These are phyloP conservation scores for Fermentozyma sake DNA, from an alignment of 1,139 yeast species.

Conservation along the genomic window DNA sequence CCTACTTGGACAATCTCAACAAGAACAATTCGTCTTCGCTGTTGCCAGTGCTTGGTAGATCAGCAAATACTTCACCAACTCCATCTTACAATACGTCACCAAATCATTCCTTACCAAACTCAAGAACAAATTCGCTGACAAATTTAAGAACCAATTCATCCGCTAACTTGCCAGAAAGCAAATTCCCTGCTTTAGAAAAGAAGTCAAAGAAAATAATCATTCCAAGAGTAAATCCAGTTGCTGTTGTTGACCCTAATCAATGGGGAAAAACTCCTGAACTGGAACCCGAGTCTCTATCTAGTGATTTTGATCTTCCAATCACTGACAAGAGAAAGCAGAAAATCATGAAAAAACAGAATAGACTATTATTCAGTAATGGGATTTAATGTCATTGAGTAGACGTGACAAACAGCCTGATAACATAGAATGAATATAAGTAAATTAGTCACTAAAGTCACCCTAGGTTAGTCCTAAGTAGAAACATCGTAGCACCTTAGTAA, in stretches of 20 bases:
- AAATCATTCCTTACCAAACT: too few relatives aligned
- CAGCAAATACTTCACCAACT: conserved; percentile 2
- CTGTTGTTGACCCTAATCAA: conserved; percentile 18
- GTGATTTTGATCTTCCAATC: conserved; percentile 16
- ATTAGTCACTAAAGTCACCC: too few relatives aligned
- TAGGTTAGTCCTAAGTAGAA: too few relatives aligned
- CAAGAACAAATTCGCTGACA: too few relatives aligned
- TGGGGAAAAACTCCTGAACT: conserved; percentile 19
- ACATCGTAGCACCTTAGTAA: too few relatives aligned
- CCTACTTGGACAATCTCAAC: conserved; percentile 22
- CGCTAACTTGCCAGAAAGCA: conserved; percentile 10
- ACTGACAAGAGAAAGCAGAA: conserved; percentile 27
- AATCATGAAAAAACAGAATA: conserved; percentile 25
- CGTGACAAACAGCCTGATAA: conserved; percentile 1
- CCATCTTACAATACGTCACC: conserved; percentile 8
- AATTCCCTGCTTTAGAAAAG: conserved; percentile 40
- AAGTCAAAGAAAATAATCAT: conserved; percentile 29
- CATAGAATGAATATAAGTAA: too few relatives aligned
- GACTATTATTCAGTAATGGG: conserved; percentile 12
- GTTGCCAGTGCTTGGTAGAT: conserved; percentile 14
- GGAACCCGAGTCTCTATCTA: conserved; percentile 7
- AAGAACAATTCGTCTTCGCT: conserved; percentile 13
- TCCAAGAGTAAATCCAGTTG: conserved; percentile 38
- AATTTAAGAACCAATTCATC: conserved; percentile 3
- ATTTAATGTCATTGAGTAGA: too few relatives aligned